Conservation (phyloP, 192 early-diverging fungal species). For the Piromyces finnis region DNA sequence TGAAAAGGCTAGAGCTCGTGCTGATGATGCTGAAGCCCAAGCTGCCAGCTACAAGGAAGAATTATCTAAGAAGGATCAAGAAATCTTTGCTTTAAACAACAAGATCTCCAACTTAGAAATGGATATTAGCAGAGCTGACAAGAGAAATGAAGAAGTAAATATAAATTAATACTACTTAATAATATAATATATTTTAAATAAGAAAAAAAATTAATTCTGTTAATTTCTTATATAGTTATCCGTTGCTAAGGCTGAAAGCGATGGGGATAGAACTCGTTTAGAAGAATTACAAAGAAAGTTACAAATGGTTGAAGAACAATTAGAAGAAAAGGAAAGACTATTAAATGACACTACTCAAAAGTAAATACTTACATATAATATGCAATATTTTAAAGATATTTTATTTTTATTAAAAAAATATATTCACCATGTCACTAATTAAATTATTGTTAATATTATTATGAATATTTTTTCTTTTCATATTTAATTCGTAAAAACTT, state of each 20-base stretch:
- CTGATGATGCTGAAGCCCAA: background rate
- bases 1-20: background rate
- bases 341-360: background rate
- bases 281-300: background rate
- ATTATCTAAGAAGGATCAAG: background rate
- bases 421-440: too few species aligned
- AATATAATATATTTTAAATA: background rate
- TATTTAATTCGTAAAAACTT: too few species aligned
- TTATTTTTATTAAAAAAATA: too few species aligned
- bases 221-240: too few species aligned
- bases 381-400: too few species aligned
- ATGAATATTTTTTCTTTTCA: too few species aligned
- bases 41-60: background rate
- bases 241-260: background rate
- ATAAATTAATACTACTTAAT: too few species aligned
- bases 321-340: background rate
- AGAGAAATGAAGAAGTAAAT: background rate
- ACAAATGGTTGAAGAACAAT: background rate
- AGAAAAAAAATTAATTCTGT: too few species aligned
- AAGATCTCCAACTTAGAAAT: background rate
- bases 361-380: background rate
- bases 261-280: background rate
- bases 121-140: background rate
- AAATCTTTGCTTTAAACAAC: background rate
- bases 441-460: background rate